A percentile compares a stretch with the other conserved stretches of the same genome.
phyloP scores from a whole-genome alignment of 768 basidiomycete species.

The Tylopilus plumbeoviolaceoides region DNA sequence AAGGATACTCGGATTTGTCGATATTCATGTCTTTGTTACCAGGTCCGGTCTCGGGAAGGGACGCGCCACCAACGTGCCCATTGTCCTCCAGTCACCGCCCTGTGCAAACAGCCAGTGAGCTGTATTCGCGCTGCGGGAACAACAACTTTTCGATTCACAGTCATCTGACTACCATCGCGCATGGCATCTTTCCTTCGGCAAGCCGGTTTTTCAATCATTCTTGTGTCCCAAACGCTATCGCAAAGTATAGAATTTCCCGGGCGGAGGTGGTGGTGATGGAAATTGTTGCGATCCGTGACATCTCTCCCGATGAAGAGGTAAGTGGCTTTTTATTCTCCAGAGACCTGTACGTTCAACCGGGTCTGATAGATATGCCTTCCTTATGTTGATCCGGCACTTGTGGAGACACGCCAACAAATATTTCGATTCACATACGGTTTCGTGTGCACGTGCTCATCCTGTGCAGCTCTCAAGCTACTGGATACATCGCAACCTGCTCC shows the following conservation, averaged over 20 bases:
- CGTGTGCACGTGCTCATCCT: slow-evolving; percentile 57
- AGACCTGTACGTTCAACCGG: not conserved
- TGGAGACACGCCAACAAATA: slow-evolving; percentile 55
- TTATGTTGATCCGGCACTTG: slow-evolving; percentile 74
- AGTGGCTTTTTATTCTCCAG: not conserved
- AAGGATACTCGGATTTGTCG: slow-evolving; percentile 26
- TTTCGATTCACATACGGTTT: slow-evolving; percentile 66
- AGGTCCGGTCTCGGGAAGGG: slow-evolving; percentile 27
- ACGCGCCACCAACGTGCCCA: slow-evolving; percentile 34
- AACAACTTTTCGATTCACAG: slow-evolving; percentile 81
- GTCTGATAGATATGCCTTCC: slow-evolving; percentile 61
- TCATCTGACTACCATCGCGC: slow-evolving; percentile 63
- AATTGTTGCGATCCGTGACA: slow-evolving; percentile 57
- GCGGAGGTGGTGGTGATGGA: slow-evolving; percentile 50
- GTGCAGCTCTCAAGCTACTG: slow-evolving; percentile 40
- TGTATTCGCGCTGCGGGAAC: slow-evolving; percentile 67
- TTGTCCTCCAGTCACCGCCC: slow-evolving; percentile 25
- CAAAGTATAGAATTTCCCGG: slow-evolving; percentile 49
- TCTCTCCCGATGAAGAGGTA: slow-evolving; percentile 67
- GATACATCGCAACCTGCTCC: slow-evolving; percentile 38
- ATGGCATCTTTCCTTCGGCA: slow-evolving; percentile 53
- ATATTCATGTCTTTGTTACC: slow-evolving; percentile 46
- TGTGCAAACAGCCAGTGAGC: slow-evolving; percentile 15
- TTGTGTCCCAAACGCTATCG: slow-evolving; percentile 68
- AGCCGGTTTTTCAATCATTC: slow-evolving; percentile 85